phyloP scores from a whole-genome alignment of 805 yeast species.

The Yarrowia sp. region DNA sequence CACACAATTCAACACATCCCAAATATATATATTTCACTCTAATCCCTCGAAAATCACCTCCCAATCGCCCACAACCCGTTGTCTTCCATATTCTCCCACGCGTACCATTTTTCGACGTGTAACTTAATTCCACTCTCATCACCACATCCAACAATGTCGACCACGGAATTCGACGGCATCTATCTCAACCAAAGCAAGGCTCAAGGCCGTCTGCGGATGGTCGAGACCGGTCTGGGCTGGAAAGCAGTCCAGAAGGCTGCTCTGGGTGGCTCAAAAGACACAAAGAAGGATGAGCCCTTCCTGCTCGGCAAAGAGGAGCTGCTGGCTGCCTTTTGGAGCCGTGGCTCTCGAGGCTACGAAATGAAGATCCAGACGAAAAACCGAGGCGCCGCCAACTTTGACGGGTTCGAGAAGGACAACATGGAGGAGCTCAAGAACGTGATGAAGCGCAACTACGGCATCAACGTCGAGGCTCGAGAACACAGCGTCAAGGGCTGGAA shows the following conservation, averaged over 20 bases:
- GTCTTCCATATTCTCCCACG: too few relatives aligned
- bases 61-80: too few relatives aligned
- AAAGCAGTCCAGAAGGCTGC: slow-evolving; percentile 54
- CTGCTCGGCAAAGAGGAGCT: slow-evolving; percentile 84
- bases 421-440: slow-evolving; percentile 78
- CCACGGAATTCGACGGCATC: slow-evolving; percentile 78
- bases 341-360: slow-evolving; percentile 91
- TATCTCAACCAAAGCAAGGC: slow-evolving; percentile 81
- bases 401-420: slow-evolving; percentile 86
- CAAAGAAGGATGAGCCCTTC: slow-evolving; percentile 66
- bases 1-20: too few relatives aligned
- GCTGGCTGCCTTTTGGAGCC: slow-evolving; percentile 79
- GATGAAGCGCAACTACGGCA: slow-evolving; percentile 69
- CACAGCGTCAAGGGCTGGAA: slow-evolving; percentile 98
- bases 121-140: not conserved
- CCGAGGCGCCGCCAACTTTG: slow-evolving; percentile 79
- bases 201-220: slow-evolving; percentile 88
- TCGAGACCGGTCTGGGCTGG: slow-evolving; percentile 98
- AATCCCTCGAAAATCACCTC: too few relatives aligned
- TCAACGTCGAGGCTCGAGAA: slow-evolving; percentile 76
- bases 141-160: slow-evolving; percentile 18
- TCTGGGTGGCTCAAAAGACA: slow-evolving; percentile 44
- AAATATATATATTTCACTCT: not conserved
- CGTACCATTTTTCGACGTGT: too few relatives aligned
- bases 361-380: slow-evolving; percentile 84